Conservation (phyloP, 345 rosid species). For the Rubroshorea leprosula region DNA sequence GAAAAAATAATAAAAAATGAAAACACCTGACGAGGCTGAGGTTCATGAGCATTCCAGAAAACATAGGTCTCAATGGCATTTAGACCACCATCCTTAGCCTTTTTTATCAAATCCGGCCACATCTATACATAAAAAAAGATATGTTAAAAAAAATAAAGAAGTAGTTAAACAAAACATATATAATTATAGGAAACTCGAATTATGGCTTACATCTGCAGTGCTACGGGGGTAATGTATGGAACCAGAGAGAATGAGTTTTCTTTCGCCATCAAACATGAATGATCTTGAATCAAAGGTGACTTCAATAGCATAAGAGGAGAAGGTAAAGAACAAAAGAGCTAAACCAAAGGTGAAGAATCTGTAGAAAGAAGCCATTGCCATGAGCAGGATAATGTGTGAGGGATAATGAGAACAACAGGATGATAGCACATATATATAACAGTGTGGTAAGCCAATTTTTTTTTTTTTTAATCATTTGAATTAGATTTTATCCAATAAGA, state of each 20-base stretch:
- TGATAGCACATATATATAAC: no score
- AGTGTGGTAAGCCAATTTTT: no score
- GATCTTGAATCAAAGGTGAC: conserved; percentile 35
- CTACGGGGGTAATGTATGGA: conserved; percentile 37
- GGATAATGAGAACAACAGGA: no score
- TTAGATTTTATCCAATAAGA: no score
- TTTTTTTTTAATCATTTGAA: no score
- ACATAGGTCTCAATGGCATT: conserved; percentile 49
- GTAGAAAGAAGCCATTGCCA: no score
- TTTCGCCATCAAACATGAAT: conserved; percentile 28
- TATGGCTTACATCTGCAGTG: conserved; percentile 27
- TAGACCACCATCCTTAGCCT: no score
- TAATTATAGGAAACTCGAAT: neutral
- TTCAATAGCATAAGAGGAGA: neutral
- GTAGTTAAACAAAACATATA: no score
- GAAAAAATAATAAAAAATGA: neutral
- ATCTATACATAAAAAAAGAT: no score
- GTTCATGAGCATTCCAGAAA: conserved; percentile 55
- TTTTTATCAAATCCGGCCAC: conserved; percentile 34
- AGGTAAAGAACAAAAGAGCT: neutral
- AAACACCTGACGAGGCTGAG: conserved; percentile 28
- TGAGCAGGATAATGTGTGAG: no score
- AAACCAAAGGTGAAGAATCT: no score
- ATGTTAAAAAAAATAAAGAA: no score
- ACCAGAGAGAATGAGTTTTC: conserved; percentile 33